Evolutionary conservation across 1,139 yeast species (phyloP).

Genomic region (Entelexis sorbosivorans): DNA sequence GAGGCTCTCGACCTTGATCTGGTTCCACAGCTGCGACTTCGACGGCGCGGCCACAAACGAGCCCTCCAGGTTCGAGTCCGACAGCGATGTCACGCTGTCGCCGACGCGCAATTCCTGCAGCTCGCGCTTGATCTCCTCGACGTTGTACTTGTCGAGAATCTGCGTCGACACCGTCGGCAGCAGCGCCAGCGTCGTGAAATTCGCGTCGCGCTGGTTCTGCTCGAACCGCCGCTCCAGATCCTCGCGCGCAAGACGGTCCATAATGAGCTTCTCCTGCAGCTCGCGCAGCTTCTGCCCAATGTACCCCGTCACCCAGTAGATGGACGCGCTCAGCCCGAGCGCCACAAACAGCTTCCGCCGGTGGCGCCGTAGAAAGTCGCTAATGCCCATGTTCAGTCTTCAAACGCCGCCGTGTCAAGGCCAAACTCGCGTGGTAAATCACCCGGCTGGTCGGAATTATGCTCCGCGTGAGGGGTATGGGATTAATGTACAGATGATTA

Average conservation of each 20-base stretch:
- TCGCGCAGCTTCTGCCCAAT: slow-evolving; percentile 51
- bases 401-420: too few relatives aligned
- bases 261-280: slow-evolving; percentile 56
- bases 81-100: slow-evolving; percentile 2
- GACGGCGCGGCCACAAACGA: slow-evolving; percentile 25
- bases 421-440: too few relatives aligned
- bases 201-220: slow-evolving; percentile 87
- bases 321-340: slow-evolving; percentile 47
- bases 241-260: slow-evolving; percentile 69
- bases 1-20: slow-evolving; percentile 62
- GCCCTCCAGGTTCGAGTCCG: neutral
- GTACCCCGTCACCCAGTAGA: slow-evolving; percentile 50
- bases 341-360: slow-evolving; percentile 48
- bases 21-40: slow-evolving; percentile 75
- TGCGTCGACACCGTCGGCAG: slow-evolving; percentile 66
- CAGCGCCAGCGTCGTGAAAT: slow-evolving; percentile 71
- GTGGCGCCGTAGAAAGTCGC: slow-evolving; percentile 46
- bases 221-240: slow-evolving; percentile 52
- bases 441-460: neutral
- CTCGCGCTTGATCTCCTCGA: slow-evolving; percentile 62
- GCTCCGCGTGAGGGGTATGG: slow-evolving; percentile 4
- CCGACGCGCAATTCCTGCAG: slow-evolving; percentile 41
- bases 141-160: slow-evolving; percentile 52
- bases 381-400: slow-evolving; percentile 11
- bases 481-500: neutral